Conservation (phyloP, 2,329 filamentous ascomycete species). For the Didymella lethalis region DNA sequence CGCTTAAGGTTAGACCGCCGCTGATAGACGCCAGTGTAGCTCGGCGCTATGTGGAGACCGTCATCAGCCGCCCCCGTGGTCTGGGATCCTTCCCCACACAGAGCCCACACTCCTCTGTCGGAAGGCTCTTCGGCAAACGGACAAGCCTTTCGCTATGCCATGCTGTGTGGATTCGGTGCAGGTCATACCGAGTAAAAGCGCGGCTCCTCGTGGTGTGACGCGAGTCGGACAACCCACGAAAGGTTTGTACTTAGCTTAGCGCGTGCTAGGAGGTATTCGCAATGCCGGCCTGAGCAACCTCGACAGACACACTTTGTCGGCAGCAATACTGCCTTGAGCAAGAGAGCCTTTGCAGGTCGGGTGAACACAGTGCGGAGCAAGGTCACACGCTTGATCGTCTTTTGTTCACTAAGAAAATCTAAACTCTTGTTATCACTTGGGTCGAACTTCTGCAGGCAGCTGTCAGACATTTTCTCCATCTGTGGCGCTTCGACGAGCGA, state of each 20-base stretch:
- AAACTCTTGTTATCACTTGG: background rate
- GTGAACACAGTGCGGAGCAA: background rate
- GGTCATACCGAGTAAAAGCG: conserved; percentile 1
- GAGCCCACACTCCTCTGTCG: background rate
- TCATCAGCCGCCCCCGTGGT: background rate
- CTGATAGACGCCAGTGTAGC: background rate
- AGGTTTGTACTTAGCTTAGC: background rate
- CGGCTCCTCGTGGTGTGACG: conserved; percentile 4
- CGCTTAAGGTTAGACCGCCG: background rate
- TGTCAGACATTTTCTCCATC: background rate
- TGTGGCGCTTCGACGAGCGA: background rate
- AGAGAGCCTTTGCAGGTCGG: background rate
- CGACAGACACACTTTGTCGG: background rate
- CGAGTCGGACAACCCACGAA: background rate
- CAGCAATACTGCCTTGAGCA: background rate
- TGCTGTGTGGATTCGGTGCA: conserved; percentile 4
- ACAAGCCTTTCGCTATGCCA: conserved; percentile 1
- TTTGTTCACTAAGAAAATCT: background rate
- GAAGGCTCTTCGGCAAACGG: conserved; percentile 5
- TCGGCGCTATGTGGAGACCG: background rate
- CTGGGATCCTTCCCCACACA: conserved; percentile 2
- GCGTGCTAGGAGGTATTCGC: background rate
- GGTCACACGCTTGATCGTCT: background rate
- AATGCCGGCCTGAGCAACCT: background rate
- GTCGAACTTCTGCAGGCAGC: background rate